Percentiles rank a stretch among this genome's conserved stretches.
These are phyloP conservation scores for Guyanaporus albipodus DNA, from an alignment of 768 basidiomycete genomes.

Conservation along the genomic window DNA sequence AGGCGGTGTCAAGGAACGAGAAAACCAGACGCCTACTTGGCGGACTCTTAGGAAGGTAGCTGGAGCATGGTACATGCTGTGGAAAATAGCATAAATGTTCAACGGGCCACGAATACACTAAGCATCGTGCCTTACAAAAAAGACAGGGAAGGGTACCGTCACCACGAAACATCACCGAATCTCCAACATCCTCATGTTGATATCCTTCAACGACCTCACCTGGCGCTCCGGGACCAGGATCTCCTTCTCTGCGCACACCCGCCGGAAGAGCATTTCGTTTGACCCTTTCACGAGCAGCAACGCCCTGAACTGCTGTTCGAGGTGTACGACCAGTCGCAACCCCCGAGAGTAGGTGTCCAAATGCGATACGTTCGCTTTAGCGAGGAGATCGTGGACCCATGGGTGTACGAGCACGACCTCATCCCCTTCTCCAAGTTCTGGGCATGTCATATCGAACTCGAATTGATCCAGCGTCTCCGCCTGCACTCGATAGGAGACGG, in stretches of 20 bases:
- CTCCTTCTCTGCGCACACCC: not conserved
- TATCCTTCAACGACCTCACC: not conserved
- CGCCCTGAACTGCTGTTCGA: constrained; percentile 1
- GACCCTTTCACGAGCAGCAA: not conserved
- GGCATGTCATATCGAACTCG: not conserved
- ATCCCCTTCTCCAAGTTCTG: not conserved
- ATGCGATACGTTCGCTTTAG: not conserved
- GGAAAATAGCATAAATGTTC: too few species aligned
- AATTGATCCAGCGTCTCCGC: not conserved
- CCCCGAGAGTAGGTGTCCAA: not conserved
- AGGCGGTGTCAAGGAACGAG: too few species aligned
- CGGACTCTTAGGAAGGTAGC: too few species aligned
- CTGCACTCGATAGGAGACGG: not conserved
- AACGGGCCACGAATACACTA: too few species aligned
- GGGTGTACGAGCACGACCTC: not conserved
- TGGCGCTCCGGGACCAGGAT: not conserved
- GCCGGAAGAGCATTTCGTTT: not conserved
- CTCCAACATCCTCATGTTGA: not conserved
- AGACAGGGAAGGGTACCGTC: too few species aligned
- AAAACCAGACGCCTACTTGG: too few species aligned
- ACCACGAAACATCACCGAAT: too few species aligned
- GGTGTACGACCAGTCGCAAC: not conserved
- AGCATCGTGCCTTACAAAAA: too few species aligned
- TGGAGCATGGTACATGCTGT: too few species aligned
- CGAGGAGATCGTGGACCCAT: not conserved